phyloP scores from a whole-genome alignment of 139 green algal species.

The Haematococcus sp. region DNA sequence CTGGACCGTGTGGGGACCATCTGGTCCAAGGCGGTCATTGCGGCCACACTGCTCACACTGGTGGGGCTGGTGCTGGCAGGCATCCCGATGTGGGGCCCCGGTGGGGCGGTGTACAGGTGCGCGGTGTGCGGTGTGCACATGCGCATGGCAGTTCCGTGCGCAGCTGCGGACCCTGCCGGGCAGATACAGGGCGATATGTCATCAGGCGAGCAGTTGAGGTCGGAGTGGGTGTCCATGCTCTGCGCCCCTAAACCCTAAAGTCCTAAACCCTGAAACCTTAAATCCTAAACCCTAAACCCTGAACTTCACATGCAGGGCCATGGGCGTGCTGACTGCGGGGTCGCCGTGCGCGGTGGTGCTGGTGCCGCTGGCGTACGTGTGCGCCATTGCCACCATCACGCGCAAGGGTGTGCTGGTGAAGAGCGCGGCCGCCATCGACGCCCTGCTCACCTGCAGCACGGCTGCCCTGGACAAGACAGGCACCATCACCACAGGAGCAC shows the following conservation, averaged over 20 bases:
- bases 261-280: not conserved
- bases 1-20: constrained; percentile 63
- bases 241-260: too few relatives aligned
- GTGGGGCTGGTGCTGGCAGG: constrained; percentile 45
- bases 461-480: constrained; percentile 88
- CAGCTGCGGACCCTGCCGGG: too few relatives aligned
- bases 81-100: constrained; percentile 62
- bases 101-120: constrained; percentile 73
- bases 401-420: constrained; percentile 69
- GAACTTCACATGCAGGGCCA: constrained; percentile 33
- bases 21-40: constrained; percentile 74
- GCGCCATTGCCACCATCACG: constrained; percentile 74
- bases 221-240: too few relatives aligned
- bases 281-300: not conserved
- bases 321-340: constrained; percentile 79
- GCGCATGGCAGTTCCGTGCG: too few relatives aligned
- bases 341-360: constrained; percentile 86
- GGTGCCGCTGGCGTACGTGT: constrained; percentile 86
- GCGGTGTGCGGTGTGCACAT: not conserved
- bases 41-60: constrained; percentile 42
- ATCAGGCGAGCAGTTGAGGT: too few relatives aligned
- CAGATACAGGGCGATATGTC: too few relatives aligned
- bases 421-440: constrained; percentile 72
- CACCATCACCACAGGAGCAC: constrained; percentile 78
- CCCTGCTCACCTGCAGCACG: constrained; percentile 46